These are phyloP conservation scores for Gymnopus androsaceus DNA, from an alignment of 1,284 basidiomycete genomes.

Conservation along the genomic window DNA sequence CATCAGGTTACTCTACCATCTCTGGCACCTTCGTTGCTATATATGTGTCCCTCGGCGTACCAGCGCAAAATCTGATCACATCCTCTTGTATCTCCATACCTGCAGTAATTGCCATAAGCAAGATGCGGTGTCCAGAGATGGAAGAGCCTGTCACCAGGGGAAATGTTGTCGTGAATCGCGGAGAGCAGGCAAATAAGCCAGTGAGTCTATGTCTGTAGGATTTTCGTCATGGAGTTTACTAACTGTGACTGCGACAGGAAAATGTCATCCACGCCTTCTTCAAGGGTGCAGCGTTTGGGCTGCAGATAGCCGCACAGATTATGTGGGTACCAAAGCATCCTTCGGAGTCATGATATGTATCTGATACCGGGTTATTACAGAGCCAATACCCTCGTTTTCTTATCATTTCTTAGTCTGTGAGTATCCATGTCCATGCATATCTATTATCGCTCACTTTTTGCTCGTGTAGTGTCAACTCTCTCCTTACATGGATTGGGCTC, in stretches of 20 bases:
- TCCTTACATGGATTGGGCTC: constrained; percentile 87
- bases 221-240: background rate
- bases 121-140: constrained; percentile 80
- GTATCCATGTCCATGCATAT: constrained; percentile 18
- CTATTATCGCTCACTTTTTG: background rate
- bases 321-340: no score
- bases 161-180: constrained; percentile 75
- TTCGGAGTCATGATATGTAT: no score
- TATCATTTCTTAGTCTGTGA: constrained; percentile 74
- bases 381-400: constrained; percentile 77
- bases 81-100: constrained; percentile 94
- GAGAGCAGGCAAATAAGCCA: constrained; percentile 49
- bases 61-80: constrained; percentile 81
- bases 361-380: constrained; percentile 33
- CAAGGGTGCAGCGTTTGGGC: constrained; percentile 84
- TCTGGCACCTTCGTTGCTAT: constrained; percentile 86
- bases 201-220: constrained; percentile 10
- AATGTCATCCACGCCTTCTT: constrained; percentile 89
- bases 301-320: constrained; percentile 84
- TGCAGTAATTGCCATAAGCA: constrained; percentile 88
- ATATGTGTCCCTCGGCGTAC: constrained; percentile 83
- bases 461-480: constrained; percentile 64
- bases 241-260: constrained; percentile 53
- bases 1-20: constrained; percentile 90
- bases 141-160: constrained; percentile 87